Evolutionary conservation across 2,329 filamentous ascomycete genomes (phyloP).

Genomic region (Ramichloridium luteum): DNA sequence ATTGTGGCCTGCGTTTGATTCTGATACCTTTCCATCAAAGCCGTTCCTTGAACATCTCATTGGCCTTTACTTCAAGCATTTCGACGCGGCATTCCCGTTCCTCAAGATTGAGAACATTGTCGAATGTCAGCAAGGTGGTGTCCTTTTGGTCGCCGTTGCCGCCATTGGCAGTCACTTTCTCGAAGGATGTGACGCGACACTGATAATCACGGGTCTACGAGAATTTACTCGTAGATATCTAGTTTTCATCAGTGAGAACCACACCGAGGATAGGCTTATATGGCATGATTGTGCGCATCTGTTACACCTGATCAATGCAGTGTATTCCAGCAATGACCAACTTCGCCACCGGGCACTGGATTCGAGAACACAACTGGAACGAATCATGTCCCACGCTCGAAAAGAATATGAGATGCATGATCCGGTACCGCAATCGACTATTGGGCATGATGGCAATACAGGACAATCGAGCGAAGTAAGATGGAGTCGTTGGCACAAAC

Average conservation of each 20-base stretch:
- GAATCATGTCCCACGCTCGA: too few relatives aligned
- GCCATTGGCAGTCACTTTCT: slow-evolving; percentile 20
- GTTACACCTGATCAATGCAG: slow-evolving; percentile 8
- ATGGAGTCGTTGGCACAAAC: too few relatives aligned
- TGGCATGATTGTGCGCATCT: slow-evolving; percentile 4
- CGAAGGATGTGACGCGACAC: slow-evolving; percentile 2
- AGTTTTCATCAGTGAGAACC: slow-evolving; percentile 4
- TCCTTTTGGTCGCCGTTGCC: slow-evolving; percentile 20
- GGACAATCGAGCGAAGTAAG: too few relatives aligned
- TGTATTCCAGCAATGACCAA: slow-evolving; percentile 7
- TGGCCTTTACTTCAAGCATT: slow-evolving; percentile 19
- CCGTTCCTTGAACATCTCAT: slow-evolving; percentile 16
- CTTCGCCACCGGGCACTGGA: slow-evolving; percentile 3
- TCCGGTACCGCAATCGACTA: too few relatives aligned
- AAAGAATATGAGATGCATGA: too few relatives aligned
- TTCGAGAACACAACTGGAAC: too few relatives aligned
- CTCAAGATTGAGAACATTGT: slow-evolving; percentile 17
- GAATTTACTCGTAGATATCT: slow-evolving; percentile 11
- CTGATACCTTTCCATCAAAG: slow-evolving; percentile 14
- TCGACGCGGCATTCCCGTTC: slow-evolving; percentile 22
- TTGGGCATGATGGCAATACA: too few relatives aligned
- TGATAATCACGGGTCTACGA: slow-evolving; percentile 9
- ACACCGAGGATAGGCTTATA: neutral
- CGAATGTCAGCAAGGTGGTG: slow-evolving; percentile 8
- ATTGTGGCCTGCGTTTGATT: slow-evolving; percentile 11